Evolutionary conservation across 2,329 filamentous ascomycete species (phyloP).

Genomic region (Diaporthe citriasiana): DNA sequence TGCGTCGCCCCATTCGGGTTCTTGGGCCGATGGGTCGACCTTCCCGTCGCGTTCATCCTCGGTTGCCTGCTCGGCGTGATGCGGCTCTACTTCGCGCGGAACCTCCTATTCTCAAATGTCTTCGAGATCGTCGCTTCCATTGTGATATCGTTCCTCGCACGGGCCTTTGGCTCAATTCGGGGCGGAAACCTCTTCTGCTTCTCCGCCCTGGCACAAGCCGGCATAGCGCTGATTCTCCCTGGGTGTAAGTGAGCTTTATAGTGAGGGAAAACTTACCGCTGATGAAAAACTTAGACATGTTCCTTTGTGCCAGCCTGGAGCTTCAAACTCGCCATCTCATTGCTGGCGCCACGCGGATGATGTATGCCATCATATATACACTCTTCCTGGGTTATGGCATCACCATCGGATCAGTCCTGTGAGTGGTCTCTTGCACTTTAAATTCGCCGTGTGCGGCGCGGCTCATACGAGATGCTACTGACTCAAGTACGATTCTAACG

Average conservation of each 20-base stretch:
- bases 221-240: constrained; percentile 38
- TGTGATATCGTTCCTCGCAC: constrained; percentile 37
- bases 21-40: constrained; percentile 37
- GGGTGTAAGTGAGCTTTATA: neutral
- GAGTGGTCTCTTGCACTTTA: neutral
- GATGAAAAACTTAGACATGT: constrained; percentile 7
- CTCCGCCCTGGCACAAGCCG: constrained; percentile 35
- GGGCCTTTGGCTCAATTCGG: constrained; percentile 38
- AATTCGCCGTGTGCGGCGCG: too few relatives aligned
- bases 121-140: constrained; percentile 38
- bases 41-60: constrained; percentile 38
- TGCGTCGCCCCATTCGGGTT: constrained; percentile 27
- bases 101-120: constrained; percentile 38
- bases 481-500: neutral
- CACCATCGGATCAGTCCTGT: neutral
- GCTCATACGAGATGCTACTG: too few relatives aligned
- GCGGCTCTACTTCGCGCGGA: constrained; percentile 35
- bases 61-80: constrained; percentile 38
- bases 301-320: constrained; percentile 38
- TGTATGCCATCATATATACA: constrained; percentile 40
- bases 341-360: constrained; percentile 36
- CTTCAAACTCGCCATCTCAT: constrained; percentile 40
- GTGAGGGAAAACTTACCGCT: neutral
- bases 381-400: constrained; percentile 40
- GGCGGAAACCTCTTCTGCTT: constrained; percentile 39